Evolutionary conservation across 768 basidiomycete species (phyloP).

Genomic region (Pleurotus citrinopileatus): DNA sequence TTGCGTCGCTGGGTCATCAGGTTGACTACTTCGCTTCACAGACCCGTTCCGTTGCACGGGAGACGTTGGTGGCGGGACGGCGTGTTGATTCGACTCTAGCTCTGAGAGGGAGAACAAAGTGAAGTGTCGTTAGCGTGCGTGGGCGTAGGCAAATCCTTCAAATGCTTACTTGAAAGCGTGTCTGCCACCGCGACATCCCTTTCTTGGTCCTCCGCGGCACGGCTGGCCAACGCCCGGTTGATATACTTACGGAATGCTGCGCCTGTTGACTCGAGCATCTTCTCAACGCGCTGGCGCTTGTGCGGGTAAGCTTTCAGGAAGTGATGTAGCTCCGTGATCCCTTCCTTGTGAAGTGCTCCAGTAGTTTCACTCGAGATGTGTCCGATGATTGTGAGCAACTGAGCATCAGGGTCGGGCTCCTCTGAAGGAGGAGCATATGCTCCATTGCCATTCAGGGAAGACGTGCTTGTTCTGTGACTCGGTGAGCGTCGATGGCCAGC

Average conservation of each 20-base stretch:
- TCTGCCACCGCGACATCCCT: slow-evolving; percentile 79
- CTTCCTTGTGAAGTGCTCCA: slow-evolving; percentile 87
- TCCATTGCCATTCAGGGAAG: slow-evolving; percentile 56
- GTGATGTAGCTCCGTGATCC: slow-evolving; percentile 91
- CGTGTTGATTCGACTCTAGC: slow-evolving; percentile 58
- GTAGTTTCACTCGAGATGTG: slow-evolving; percentile 89
- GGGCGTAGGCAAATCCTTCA: not conserved
- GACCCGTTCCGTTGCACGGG: slow-evolving; percentile 20
- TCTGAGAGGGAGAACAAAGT: slow-evolving; percentile 40
- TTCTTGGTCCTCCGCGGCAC: slow-evolving; percentile 86
- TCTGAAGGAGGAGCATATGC: slow-evolving; percentile 52
- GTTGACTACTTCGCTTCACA: slow-evolving; percentile 23
- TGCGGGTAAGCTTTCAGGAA: slow-evolving; percentile 91
- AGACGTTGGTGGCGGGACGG: slow-evolving; percentile 28
- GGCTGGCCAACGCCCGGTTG: slow-evolving; percentile 79
- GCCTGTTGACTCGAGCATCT: slow-evolving; percentile 85
- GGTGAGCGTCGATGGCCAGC: slow-evolving; percentile 53
- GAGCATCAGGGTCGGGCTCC: slow-evolving; percentile 86
- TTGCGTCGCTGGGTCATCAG: slow-evolving; percentile 41
- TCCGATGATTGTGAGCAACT: slow-evolving; percentile 77
- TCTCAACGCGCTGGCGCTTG: slow-evolving; percentile 79
- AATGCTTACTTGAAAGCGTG: slow-evolving; percentile 68
- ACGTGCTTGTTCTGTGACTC: slow-evolving; percentile 65
- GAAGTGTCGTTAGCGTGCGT: slow-evolving; percentile 3
- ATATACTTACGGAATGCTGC: slow-evolving; percentile 92